These are phyloP conservation scores for Pythium dissotocum DNA, from an alignment of 352 stramenopile genomes.

Conservation along the genomic window DNA sequence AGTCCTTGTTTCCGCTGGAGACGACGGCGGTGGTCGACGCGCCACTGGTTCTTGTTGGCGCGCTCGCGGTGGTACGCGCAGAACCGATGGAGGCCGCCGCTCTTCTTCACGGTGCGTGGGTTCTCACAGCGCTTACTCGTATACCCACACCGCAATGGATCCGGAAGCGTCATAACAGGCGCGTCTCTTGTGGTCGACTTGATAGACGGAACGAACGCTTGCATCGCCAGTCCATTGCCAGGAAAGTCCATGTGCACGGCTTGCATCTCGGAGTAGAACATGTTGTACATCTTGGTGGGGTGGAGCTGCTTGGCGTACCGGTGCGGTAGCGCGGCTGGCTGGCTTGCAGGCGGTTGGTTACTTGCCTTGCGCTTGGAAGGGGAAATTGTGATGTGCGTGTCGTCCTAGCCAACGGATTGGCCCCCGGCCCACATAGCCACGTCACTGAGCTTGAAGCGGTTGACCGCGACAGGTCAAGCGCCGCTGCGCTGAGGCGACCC, in stretches of 20 bases:
- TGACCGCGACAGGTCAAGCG: not conserved
- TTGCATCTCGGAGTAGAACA: not conserved
- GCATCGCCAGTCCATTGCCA: not conserved
- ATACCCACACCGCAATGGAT: conserved; percentile 41
- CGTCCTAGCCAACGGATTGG: not conserved
- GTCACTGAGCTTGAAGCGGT: not conserved
- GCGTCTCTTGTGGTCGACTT: not conserved
- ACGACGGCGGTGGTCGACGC: conserved; percentile 35
- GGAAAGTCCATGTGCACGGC: not conserved
- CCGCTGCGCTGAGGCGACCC: not conserved
- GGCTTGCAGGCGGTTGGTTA: too few species aligned
- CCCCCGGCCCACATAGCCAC: not conserved
- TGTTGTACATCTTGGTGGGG: not conserved
- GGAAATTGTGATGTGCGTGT: not conserved
- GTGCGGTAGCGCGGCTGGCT: too few species aligned
- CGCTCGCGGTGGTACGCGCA: conserved; percentile 53
- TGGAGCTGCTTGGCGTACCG: too few species aligned
- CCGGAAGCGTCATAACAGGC: not conserved
- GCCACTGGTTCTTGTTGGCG: conserved; percentile 58
- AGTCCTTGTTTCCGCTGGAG: conserved; percentile 10
- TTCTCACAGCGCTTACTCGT: conserved; percentile 50
- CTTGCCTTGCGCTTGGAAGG: not conserved
- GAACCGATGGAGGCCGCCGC: conserved; percentile 49
- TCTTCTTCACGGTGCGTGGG: conserved; percentile 49
- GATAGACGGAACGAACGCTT: not conserved